Conservation (phyloP, 2,329 filamentous ascomycete species). For the Pezicula neosporulosa region DNA sequence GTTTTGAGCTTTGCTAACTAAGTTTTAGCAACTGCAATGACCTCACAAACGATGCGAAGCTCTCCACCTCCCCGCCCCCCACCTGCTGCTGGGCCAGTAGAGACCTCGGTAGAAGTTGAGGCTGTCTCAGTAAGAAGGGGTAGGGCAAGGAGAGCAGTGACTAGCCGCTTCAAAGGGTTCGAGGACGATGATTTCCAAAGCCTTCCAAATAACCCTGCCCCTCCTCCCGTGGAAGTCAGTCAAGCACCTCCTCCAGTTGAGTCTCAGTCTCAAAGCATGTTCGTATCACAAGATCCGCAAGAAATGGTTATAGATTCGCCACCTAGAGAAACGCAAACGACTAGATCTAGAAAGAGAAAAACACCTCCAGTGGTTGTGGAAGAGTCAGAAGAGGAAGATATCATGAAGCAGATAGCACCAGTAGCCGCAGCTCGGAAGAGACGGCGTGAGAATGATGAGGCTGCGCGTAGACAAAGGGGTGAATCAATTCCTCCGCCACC, state of each 20-base stretch:
- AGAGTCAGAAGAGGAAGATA: conserved; percentile 36
- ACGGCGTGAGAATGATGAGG: conserved; percentile 61
- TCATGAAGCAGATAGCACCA: conserved; percentile 72
- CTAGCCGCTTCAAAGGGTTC: conserved; percentile 70
- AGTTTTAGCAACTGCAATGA: conserved; percentile 7
- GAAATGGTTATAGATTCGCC: conserved; percentile 15
- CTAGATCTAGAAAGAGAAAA: conserved; percentile 36
- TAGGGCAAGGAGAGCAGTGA: conserved; percentile 38
- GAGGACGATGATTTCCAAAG: conserved; percentile 53
- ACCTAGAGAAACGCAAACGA: conserved; percentile 5
- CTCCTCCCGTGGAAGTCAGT: conserved; percentile 27
- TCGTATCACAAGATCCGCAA: conserved; percentile 49
- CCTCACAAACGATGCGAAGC: conserved; percentile 9
- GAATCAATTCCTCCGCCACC: conserved; percentile 22
- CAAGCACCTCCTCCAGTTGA: conserved; percentile 7
- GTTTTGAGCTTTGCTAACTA: not conserved
- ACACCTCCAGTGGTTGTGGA: conserved; percentile 34
- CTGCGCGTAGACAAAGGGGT: conserved; percentile 39
- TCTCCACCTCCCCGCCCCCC: conserved; percentile 4
- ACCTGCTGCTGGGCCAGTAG: conserved; percentile 8
- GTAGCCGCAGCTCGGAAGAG: conserved; percentile 76
- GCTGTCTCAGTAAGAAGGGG: conserved; percentile 18
- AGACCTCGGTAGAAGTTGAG: conserved; percentile 15
- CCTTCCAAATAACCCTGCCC: conserved; percentile 25
- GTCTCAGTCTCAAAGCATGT: conserved; percentile 39